Conservation (phyloP, 345 rosid species). For the Euphorbia peplus region DNA sequence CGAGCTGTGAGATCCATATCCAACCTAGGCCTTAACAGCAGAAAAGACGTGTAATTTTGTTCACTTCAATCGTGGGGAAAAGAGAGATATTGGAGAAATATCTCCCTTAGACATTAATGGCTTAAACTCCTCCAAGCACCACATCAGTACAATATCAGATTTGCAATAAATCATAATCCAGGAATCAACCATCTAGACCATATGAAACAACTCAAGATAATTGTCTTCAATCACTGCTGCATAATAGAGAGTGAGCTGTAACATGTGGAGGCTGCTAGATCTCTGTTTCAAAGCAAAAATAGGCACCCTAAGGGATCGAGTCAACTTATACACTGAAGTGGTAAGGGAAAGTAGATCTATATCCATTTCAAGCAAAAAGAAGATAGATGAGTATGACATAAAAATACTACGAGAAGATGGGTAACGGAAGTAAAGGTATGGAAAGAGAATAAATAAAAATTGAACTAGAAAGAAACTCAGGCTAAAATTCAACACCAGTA, state of each 20-base stretch:
- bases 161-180: neutral
- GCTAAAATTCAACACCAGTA: neutral
- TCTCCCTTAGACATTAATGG: neutral
- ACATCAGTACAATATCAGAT: neutral
- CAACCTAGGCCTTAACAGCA: neutral
- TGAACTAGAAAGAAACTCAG: neutral
- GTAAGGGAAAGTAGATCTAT: neutral
- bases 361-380: neutral
- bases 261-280: neutral
- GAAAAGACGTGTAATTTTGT: neutral
- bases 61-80: neutral
- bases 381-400: neutral
- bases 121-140: neutral
- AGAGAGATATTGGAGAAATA: neutral
- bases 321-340: neutral
- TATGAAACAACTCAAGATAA: neutral
- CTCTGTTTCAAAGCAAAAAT: neutral
- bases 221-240: neutral
- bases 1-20: neutral
- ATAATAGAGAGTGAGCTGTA: neutral
- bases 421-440: neutral
- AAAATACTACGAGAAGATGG: neutral
- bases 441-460: neutral
- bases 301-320: neutral
- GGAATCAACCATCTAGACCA: slow-evolving; percentile 2